Base-by-base conservation (phyloP, 352 stramenopile genomes). In the Phytophthora aleatoria region DNA sequence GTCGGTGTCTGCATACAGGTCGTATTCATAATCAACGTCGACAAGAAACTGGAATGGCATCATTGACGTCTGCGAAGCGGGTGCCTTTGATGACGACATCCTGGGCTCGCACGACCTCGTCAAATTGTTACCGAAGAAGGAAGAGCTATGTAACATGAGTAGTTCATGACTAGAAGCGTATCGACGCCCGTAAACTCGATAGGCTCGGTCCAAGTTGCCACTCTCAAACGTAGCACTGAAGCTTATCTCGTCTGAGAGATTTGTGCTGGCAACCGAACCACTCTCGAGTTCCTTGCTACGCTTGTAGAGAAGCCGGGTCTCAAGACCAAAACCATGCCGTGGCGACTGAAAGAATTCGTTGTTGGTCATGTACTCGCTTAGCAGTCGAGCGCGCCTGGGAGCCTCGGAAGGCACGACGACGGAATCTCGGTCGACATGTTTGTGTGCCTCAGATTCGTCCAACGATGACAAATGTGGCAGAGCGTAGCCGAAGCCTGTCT, bases 201-300 rank as follows among this genome's bases (percentile, higher is more conserved):
- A 91, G 11, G 68, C 81, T 57, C 79, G 72, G 33, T 91, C 81
- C 42, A 95, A 65, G 55, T 95, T 95, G 12, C 83, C 84, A 35
- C 84, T 92, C 52, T 95, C 86, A 48, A 94, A 94, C 10, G 82
- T 71, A 16, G 84, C 71, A 55, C 77, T 63, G 57, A 94, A 93
- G 43, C 43, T 45, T 26, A 94, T 27, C 26, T 89, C 74, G 12
- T 85, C 81, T 8, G 5, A 49, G 27, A 24, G 50, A 30, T 47
- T 65, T 13, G 48, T 26, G 15, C 2, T 53, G 31, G 28, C 43
- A 35, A 49, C n/a, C 11, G 55, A 55, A 13, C 39, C 38, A 28
- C 64, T 64, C 49, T 74, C 74, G 3, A 55, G 38, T 35, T 74
- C 62, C 50, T 91, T 91, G 64, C 52, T 76, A 35, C 83, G 80